These are phyloP conservation scores for Porpolomopsis calyptriformis DNA, from an alignment of 768 basidiomycete genomes.

Conservation along the genomic window DNA sequence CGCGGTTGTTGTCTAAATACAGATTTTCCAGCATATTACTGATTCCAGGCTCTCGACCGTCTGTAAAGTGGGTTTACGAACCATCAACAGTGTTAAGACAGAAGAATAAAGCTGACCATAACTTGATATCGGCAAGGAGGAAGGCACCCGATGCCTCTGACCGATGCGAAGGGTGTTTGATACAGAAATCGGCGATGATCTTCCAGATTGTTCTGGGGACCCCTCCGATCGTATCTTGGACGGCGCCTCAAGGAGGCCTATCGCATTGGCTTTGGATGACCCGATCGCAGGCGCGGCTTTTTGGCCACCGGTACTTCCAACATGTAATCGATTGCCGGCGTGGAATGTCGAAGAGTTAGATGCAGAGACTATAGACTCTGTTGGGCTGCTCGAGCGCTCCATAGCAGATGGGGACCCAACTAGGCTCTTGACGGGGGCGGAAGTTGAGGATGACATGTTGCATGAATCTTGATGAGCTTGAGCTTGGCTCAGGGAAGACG, in stretches of 20 bases:
- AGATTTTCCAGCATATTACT: constrained; percentile 81
- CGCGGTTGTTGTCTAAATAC: constrained; percentile 78
- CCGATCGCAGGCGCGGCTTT: constrained; percentile 89
- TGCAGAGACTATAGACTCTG: constrained; percentile 71
- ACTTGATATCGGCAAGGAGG: constrained; percentile 53
- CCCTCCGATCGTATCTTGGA: constrained; percentile 54
- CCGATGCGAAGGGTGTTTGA: constrained; percentile 43
- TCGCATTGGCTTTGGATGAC: constrained; percentile 72
- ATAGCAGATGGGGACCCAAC: constrained; percentile 20
- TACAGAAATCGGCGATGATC: constrained; percentile 65
- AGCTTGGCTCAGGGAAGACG: constrained; percentile 45
- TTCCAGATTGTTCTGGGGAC: constrained; percentile 64
- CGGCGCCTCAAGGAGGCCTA: constrained; percentile 73
- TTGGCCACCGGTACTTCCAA: constrained; percentile 63
- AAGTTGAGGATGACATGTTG: constrained; percentile 28
- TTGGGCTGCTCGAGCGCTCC: constrained; percentile 67
- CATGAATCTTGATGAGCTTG: constrained; percentile 37
- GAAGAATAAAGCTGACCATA: constrained; percentile 45
- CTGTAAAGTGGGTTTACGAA: constrained; percentile 28
- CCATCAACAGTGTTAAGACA: constrained; percentile 2
- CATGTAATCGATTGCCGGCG: constrained; percentile 50
- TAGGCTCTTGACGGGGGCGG: constrained; percentile 22
- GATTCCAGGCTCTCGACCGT: constrained; percentile 85
- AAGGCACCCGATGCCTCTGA: constrained; percentile 37
- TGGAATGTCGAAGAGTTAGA: constrained; percentile 54